phyloP scores from a whole-genome alignment of 495 filamentous ascomycete genomes.

The Pseudotulostoma volvatum region DNA sequence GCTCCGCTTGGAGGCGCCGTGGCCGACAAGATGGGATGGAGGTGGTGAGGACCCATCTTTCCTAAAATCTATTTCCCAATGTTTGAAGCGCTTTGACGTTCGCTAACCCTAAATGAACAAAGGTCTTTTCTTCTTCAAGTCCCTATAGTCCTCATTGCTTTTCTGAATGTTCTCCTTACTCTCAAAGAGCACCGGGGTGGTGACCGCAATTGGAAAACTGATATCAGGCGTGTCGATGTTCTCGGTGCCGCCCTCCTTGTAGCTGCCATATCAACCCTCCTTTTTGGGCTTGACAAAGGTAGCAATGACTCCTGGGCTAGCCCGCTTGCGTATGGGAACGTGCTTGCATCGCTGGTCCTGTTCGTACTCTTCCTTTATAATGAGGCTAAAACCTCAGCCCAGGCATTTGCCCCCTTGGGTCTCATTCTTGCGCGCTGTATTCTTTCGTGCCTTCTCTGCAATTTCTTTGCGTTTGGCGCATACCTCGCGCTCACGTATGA shows the following conservation, averaged over 20 bases:
- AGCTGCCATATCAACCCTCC: conserved; percentile 51
- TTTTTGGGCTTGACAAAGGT: conserved; percentile 64
- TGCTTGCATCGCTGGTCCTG: conserved; percentile 40
- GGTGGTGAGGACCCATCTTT: conserved; percentile 64
- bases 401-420: conserved; percentile 67
- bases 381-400: conserved; percentile 51
- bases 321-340: conserved; percentile 39
- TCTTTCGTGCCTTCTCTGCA: conserved; percentile 51
- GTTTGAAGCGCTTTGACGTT: too few relatives aligned
- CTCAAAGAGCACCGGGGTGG: conserved; percentile 45
- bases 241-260: conserved; percentile 55
- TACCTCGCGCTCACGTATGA: conserved; percentile 56
- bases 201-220: conserved; percentile 39
- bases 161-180: conserved; percentile 41
- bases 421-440: conserved; percentile 60
- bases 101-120: conserved; percentile 5
- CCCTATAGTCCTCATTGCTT: conserved; percentile 53
- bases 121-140: conserved; percentile 60
- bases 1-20: conserved; percentile 59
- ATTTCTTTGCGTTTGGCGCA: conserved; percentile 59
- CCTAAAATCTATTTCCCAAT: too few relatives aligned
- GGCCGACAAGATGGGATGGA: conserved; percentile 64
- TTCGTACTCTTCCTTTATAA: conserved; percentile 55
- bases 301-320: conserved; percentile 56
- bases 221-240: conserved; percentile 66